phyloP scores from a whole-genome alignment of 352 stramenopile genomes.

The Globisporangium echinulatum region DNA sequence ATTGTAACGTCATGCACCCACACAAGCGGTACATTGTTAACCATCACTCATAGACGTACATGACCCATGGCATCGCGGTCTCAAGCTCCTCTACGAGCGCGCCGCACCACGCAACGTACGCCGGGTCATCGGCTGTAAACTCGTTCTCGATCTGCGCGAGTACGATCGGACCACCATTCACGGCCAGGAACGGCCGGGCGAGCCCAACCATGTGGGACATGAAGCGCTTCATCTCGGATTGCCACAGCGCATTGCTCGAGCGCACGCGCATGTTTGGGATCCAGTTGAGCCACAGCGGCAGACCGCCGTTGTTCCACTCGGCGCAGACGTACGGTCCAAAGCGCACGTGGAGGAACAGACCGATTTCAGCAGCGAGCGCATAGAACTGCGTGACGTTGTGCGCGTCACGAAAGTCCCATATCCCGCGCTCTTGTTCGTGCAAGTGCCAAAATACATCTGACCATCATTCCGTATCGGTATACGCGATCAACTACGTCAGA shows the following conservation, averaged over 20 bases:
- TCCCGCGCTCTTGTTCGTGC: constrained; percentile 46
- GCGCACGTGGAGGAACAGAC: constrained; percentile 64
- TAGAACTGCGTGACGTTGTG: constrained; percentile 63
- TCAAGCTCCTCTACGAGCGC: constrained; percentile 40
- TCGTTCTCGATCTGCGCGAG: constrained; percentile 73
- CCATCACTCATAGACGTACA: constrained; percentile 51
- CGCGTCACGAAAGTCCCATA: constrained; percentile 40
- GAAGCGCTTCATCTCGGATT: constrained; percentile 56
- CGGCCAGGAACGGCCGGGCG: constrained; percentile 53
- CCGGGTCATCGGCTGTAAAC: constrained; percentile 38
- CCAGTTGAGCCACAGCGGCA: constrained; percentile 55
- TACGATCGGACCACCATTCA: constrained; percentile 61
- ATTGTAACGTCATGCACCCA: too few species aligned
- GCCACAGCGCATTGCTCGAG: constrained; percentile 35
- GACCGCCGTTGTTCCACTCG: constrained; percentile 59
- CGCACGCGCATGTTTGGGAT: constrained; percentile 44
- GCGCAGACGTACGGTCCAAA: constrained; percentile 66
- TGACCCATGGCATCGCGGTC: constrained; percentile 67
- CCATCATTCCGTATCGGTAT: neutral
- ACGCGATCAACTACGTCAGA: neutral
- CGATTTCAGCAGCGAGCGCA: constrained; percentile 38
- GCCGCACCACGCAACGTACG: constrained; percentile 53
- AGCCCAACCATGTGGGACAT: constrained; percentile 55
- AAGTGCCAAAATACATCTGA: constrained; percentile 73
- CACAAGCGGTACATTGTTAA: neutral